Percentiles rank a stretch among this genome's conserved stretches.
These are phyloP conservation scores for Colletotrichum orbiculare DNA, from an alignment of 2,329 filamentous ascomycete genomes.

Conservation along the genomic window DNA sequence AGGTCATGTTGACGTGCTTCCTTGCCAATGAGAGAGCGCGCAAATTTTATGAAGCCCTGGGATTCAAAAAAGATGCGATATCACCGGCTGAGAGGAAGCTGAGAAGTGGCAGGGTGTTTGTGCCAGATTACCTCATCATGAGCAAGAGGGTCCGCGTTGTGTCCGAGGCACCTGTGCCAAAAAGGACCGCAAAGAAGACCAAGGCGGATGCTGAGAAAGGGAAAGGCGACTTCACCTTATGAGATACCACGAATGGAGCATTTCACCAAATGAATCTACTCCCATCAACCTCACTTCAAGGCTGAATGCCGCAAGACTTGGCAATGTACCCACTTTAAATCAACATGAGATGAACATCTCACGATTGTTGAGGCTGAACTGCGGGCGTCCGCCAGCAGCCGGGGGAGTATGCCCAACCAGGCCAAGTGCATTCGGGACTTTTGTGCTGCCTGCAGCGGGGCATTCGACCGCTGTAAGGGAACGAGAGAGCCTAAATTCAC, in stretches of 20 bases:
- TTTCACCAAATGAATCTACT: no score
- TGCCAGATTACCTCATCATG: conserved; percentile 70
- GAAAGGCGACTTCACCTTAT: neutral
- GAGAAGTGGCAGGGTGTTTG: conserved; percentile 63
- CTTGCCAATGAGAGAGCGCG: conserved; percentile 67
- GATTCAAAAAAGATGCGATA: conserved; percentile 65
- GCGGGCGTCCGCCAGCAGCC: no score
- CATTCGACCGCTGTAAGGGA: neutral
- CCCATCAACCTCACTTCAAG: no score
- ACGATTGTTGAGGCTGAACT: no score
- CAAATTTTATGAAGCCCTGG: conserved; percentile 70
- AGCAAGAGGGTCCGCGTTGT: conserved; percentile 56
- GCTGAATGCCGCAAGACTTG: no score
- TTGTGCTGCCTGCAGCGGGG: no score
- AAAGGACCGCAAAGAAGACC: neutral
- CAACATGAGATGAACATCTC: no score
- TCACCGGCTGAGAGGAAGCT: conserved; percentile 66
- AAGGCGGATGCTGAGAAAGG: neutral
- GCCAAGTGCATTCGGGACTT: no score
- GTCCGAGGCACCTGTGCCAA: neutral
- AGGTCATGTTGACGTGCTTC: conserved; percentile 82
- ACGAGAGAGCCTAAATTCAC: neutral
- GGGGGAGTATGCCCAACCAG: no score
- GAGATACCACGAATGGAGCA: no score
- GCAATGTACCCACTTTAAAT: no score